Base-by-base conservation (phyloP, 768 basidiomycete genomes). In the Exsudoporus frostii region DNA sequence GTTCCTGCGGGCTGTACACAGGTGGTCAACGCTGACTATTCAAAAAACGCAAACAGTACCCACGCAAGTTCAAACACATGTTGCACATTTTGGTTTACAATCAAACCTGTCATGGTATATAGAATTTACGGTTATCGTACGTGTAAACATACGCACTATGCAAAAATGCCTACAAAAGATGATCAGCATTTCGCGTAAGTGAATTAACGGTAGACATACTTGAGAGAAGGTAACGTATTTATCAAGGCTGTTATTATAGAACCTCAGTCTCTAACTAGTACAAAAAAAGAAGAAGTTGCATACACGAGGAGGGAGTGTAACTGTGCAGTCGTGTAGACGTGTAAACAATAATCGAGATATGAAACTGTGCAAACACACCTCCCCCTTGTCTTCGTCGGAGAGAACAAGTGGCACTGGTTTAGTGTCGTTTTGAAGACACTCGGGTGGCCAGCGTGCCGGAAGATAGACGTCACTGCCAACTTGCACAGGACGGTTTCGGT, bases 241-340 rank as follows among this genome's bases (percentile, higher is more conserved):
- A 4, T 66, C 64, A 3, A 68, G 55, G 30, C 67, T 68, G 76
- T 62, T 7, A n/a, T n/a, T n/a, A n/a, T n/a, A 40, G 76, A 78
- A 64, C 79, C 51, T 84, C 40, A 80, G 64, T 10, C 68, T 76
- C 45, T 15, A 5, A 24, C 7, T 19, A 19, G 6, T 1, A 48
- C 9, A 24, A 41, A 22, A n/a, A 25, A 11, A 7, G 11, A 43
- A 29, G 22, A 13, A 24, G 8, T 17, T 36, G 64, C 81, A 50
- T 62, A 85, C 83, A 82, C 76, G n/a, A 85, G 73, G 24, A 85
- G 73, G 2, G 79, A 73, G 57, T 86, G 83, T 9, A 85, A 70
- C 82, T 85, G 42, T 8, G 36, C 15, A 47, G 22, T 24, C 3
- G 24, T 30, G 36, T 17, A 47, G 22, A 25, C 3, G 24, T 30